Evolutionary conservation across 768 basidiomycete species (phyloP).

Genomic region (Agaricus subrufescens): DNA sequence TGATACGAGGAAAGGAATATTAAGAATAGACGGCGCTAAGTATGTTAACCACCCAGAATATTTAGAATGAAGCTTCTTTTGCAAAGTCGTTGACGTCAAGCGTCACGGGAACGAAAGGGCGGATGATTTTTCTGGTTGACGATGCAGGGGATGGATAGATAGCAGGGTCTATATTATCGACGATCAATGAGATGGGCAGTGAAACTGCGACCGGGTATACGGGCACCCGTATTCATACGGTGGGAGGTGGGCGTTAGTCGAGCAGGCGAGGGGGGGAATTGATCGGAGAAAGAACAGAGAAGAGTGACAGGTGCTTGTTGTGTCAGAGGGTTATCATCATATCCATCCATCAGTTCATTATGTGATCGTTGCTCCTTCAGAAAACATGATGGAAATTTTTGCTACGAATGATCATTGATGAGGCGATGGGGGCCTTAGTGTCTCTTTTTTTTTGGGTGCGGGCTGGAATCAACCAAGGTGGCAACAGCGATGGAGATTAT

Average conservation of each 20-base stretch:
- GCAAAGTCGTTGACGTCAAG: conserved; percentile 7
- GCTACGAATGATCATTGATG: conserved; percentile 4
- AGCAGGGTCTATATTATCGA: neutral
- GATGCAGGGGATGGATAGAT: neutral
- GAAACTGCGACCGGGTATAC: neutral
- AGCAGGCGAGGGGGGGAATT: conserved; percentile 1
- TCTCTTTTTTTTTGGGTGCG: neutral
- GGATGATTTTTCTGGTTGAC: neutral
- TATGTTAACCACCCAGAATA: neutral
- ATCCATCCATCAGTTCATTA: conserved; percentile 1
- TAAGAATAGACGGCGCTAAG: neutral
- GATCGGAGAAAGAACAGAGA: conserved; percentile 8
- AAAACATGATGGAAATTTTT: neutral
- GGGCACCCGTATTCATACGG: neutral
- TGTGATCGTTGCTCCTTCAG: no score
- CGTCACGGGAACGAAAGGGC: neutral
- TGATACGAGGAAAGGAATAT: neutral
- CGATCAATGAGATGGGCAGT: neutral
- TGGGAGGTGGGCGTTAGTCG: neutral
- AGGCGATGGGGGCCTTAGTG: neutral
- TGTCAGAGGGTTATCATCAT: conserved; percentile 4
- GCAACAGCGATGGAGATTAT: conserved; percentile 11
- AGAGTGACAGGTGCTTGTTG: neutral
- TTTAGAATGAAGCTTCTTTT: neutral
- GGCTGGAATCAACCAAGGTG: conserved; percentile 14